Percentiles rank a stretch among this genome's conserved stretches.
Evolutionary conservation across 768 basidiomycete species (phyloP).

Genomic region (Lactarius hengduanensis): DNA sequence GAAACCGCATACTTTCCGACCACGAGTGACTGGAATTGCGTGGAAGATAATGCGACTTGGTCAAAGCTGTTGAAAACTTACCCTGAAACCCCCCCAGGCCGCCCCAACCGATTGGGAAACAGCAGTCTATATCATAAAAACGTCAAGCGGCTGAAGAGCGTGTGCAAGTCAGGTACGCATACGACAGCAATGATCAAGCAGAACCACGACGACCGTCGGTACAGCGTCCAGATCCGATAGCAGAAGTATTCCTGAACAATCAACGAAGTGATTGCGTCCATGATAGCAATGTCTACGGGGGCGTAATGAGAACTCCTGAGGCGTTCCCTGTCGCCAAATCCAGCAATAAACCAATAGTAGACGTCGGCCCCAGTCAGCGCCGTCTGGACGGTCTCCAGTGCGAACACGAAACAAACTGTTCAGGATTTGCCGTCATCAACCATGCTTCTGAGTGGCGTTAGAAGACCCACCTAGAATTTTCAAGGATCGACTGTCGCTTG

Average conservation of each 20-base stretch:
- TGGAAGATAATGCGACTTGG: not conserved
- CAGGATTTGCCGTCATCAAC: constrained; percentile 30
- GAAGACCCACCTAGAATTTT: constrained; percentile 1
- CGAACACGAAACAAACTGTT: constrained; percentile 2
- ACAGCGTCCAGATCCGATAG: constrained; percentile 20
- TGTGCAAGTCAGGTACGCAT: not conserved
- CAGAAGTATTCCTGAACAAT: constrained; percentile 34
- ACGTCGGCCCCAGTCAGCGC: constrained; percentile 28
- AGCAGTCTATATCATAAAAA: not conserved
- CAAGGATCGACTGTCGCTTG: not conserved
- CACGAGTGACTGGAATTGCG: not conserved
- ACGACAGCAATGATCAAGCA: constrained; percentile 1
- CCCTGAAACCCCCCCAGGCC: constrained; percentile 4
- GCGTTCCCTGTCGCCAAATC: constrained; percentile 33
- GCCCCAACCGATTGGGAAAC: not conserved
- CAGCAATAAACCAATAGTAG: constrained; percentile 33
- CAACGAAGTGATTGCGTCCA: constrained; percentile 32
- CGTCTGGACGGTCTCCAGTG: not conserved
- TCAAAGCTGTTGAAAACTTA: not conserved
- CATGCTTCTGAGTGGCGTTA: not conserved
- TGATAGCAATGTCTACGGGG: constrained; percentile 28
- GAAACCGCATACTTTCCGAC: not conserved
- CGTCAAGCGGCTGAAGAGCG: not conserved
- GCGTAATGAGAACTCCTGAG: constrained; percentile 26
- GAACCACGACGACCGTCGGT: not conserved